Base-by-base conservation (phyloP, 2,329 filamentous ascomycete species). In the Neocucurbitaria cava region DNA sequence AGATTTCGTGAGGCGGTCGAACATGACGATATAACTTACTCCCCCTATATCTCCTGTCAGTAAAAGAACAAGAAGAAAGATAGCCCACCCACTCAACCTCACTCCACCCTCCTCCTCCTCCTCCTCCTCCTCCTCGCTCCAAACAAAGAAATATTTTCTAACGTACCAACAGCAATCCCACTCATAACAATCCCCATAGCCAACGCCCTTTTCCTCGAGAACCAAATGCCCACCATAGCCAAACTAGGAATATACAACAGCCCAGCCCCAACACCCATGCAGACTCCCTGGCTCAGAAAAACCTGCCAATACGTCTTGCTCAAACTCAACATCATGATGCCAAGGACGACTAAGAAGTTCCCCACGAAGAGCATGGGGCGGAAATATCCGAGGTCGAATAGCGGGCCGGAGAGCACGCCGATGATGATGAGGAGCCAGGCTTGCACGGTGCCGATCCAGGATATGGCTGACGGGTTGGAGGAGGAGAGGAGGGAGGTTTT, bases 311-410 rank as follows among this genome's bases (percentile, higher is more conserved):
- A 85, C 46, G 80, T 61, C 3, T 76, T 82, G 42, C 76, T 85
- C 58, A 88, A 68, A 20, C 80, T 83, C 0, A 84, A 77, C 84
- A 87, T 87, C 83, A 89, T 87, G 10, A 88, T 71, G 3, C 84
- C 83, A 48, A 88, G 82, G 3, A 88, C 81, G 39, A 86, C 80
- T 1, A 76, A 77, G 69, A 56, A 84, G 1, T 81, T 82, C 15
- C 86, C 85, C 2, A 64, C 56, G 49, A 69, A 54, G 42, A 73
- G 58, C 26, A 85, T 63, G 1, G 86, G 67, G 0, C 76, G 71
- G 62, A 80, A 79, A 49, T 78, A 79, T 2, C 78, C 78, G 9
- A 75, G 58, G 46, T 81, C 79, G 54, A 90, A 78, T 42, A 77
- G 62, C 36, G 78, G 79, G 11, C 77, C 78, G 1, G 78, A 78